Conservation (phyloP, 192 early-diverging fungal genomes). For the Ramicandelaber brevisporus region DNA sequence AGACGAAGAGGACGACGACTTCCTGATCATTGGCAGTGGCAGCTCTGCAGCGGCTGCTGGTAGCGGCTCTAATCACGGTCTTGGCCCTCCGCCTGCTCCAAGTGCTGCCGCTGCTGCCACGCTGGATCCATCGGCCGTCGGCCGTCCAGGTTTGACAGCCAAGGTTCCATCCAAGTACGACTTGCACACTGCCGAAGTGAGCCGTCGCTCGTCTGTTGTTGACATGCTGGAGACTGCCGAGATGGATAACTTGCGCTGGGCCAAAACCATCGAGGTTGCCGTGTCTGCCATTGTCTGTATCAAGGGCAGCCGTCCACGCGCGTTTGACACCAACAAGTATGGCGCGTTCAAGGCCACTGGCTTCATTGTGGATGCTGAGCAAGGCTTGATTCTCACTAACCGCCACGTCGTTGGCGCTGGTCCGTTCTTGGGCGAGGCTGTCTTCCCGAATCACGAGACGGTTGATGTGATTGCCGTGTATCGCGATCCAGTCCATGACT, state of each 20-base stretch:
- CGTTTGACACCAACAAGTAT: constrained; percentile 2
- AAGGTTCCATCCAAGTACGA: constrained; percentile 9
- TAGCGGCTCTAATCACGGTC: no score
- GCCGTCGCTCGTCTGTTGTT: background rate
- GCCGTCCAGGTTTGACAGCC: constrained; percentile 53
- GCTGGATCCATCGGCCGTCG: no score
- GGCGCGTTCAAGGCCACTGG: constrained; percentile 56
- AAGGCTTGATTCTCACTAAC: constrained; percentile 44
- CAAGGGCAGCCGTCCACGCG: constrained; percentile 6
- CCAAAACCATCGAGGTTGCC: constrained; percentile 7
- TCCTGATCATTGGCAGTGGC: no score
- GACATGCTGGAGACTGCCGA: background rate
- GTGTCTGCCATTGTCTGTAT: constrained; percentile 15
- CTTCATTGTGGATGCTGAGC: constrained; percentile 51
- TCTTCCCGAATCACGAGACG: constrained; percentile 59
- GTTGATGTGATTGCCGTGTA: constrained; percentile 48
- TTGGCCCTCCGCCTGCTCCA: no score
- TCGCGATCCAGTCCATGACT: constrained; percentile 48
- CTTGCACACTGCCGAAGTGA: no score
- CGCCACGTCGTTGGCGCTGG: constrained; percentile 46
- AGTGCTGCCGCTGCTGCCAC: no score
- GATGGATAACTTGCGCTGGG: constrained; percentile 4
- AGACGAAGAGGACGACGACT: no score
- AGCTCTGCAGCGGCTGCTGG: no score
- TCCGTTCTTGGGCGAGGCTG: constrained; percentile 60